These are phyloP conservation scores for Verticillium klebahnii DNA, from an alignment of 2,329 filamentous ascomycete species.

Conservation along the genomic window DNA sequence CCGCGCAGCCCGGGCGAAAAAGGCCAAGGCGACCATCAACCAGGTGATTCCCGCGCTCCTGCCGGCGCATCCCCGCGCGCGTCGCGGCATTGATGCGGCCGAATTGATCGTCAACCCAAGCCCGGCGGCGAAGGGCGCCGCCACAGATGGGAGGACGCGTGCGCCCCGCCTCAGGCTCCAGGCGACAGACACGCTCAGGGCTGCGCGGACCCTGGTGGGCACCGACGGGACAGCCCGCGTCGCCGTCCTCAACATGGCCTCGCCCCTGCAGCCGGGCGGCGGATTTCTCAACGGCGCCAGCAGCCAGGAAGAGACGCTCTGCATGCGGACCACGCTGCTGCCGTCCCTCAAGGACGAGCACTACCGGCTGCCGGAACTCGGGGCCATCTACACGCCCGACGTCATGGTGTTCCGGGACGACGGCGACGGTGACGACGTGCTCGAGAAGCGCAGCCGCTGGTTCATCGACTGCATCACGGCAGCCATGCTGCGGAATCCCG, in stretches of 20 bases:
- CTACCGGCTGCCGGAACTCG: conserved; percentile 55
- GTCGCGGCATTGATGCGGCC: conserved; percentile 46
- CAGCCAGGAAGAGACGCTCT: conserved; percentile 58
- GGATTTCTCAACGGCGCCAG: conserved; percentile 56
- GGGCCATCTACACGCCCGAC: conserved; percentile 52
- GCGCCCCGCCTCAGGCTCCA: conserved; percentile 38
- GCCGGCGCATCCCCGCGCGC: conserved; percentile 46
- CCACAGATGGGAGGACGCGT: not conserved
- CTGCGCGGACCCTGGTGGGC: conserved; percentile 34
- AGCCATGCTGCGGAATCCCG: conserved; percentile 55
- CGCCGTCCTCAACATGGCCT: conserved; percentile 60
- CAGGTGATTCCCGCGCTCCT: conserved; percentile 54
- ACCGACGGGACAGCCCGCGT: conserved; percentile 23
- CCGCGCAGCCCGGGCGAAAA: conserved; percentile 41
- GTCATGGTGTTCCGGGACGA: conserved; percentile 51
- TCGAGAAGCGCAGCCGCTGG: conserved; percentile 45
- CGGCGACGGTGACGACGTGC: conserved; percentile 27
- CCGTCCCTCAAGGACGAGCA: conserved; percentile 53
- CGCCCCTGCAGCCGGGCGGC: conserved; percentile 55
- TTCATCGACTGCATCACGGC: conserved; percentile 56
- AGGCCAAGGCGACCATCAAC: conserved; percentile 53
- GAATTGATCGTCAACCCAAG: conserved; percentile 38
- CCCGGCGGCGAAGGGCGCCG: not conserved
- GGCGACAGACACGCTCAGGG: conserved; percentile 47
- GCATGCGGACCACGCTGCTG: conserved; percentile 54